phyloP scores from a whole-genome alignment of 768 basidiomycete species.

The Mycena capillaripes region DNA sequence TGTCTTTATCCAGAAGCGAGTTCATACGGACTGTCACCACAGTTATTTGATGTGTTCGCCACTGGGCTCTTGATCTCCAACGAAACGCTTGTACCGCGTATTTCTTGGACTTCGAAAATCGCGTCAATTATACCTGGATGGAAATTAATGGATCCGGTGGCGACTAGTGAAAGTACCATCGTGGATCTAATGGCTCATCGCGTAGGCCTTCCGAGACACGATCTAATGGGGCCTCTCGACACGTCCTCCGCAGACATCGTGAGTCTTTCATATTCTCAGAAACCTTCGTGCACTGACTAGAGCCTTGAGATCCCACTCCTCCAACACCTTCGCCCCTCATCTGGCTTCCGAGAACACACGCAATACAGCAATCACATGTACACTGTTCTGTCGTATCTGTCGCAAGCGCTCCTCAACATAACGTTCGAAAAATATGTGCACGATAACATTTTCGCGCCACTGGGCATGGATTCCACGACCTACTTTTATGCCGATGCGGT shows the following conservation, averaged over 20 bases:
- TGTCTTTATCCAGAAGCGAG: neutral
- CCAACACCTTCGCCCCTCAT: slow-evolving; percentile 34
- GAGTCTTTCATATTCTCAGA: neutral
- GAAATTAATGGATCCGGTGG: slow-evolving; percentile 42
- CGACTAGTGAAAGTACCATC: slow-evolving; percentile 30
- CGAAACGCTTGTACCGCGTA: slow-evolving; percentile 40
- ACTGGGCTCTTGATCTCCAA: slow-evolving; percentile 47
- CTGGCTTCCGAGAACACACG: slow-evolving; percentile 35
- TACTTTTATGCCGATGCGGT: slow-evolving; percentile 45
- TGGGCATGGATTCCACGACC: slow-evolving; percentile 45
- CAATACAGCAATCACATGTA: slow-evolving; percentile 43
- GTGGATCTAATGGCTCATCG: slow-evolving; percentile 26
- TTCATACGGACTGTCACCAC: neutral
- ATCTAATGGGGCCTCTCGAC: slow-evolving; percentile 22
- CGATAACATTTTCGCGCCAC: slow-evolving; percentile 43
- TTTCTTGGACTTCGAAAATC: slow-evolving; percentile 45
- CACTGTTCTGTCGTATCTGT: slow-evolving; percentile 32
- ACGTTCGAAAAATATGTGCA: slow-evolving; percentile 44
- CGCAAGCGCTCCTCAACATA: slow-evolving; percentile 22
- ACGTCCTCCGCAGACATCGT: slow-evolving; percentile 4
- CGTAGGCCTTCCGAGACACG: slow-evolving; percentile 38
- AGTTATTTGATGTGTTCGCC: slow-evolving; percentile 45
- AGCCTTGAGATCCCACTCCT: slow-evolving; percentile 26
- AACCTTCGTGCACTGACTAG: neutral
- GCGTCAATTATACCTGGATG: slow-evolving; percentile 43